Conservation (phyloP, 495 filamentous ascomycete species). For the Niebla homalea region DNA sequence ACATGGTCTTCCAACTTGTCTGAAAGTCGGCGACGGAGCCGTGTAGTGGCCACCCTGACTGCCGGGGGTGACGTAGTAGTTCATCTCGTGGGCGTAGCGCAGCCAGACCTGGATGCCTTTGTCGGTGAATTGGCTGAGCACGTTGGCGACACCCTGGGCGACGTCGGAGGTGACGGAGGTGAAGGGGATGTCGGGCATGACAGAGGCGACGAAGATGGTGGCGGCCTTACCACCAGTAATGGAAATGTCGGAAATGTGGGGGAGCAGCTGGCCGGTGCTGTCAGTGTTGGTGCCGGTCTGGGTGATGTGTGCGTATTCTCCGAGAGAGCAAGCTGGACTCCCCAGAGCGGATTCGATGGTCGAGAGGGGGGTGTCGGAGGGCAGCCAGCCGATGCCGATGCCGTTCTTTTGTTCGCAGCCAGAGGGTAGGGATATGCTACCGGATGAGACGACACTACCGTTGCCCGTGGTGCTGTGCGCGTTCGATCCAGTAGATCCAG, state of each 20-base stretch:
- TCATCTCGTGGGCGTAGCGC: constrained; percentile 17
- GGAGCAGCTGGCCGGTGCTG: constrained; percentile 5
- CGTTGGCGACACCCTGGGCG: constrained; percentile 2
- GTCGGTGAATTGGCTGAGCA: constrained; percentile 7
- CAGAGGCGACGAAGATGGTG: constrained; percentile 15
- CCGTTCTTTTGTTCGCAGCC: constrained; percentile 9
- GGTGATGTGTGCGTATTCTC: constrained; percentile 14
- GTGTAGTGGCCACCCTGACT: neutral
- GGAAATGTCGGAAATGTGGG: constrained; percentile 2
- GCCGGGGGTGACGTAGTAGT: constrained; percentile 9
- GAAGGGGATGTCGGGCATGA: constrained; percentile 11
- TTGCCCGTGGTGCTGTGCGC: neutral
- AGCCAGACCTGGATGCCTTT: constrained; percentile 12
- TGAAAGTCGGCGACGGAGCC: constrained; percentile 4
- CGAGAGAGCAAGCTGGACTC: constrained; percentile 7
- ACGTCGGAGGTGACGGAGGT: constrained; percentile 1
- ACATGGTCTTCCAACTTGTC: constrained; percentile 9
- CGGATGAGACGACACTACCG: constrained; percentile 2
- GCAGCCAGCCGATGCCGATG: constrained; percentile 15
- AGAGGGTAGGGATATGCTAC: constrained; percentile 9
- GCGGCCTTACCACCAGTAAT: constrained; percentile 1
- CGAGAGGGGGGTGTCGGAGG: neutral
- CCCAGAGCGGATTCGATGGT: constrained; percentile 1
- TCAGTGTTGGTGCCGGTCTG: constrained; percentile 3
- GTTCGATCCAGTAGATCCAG: no score